phyloP scores from a whole-genome alignment of 192 early-diverging fungal species.

The Coemansia sp. region DNA sequence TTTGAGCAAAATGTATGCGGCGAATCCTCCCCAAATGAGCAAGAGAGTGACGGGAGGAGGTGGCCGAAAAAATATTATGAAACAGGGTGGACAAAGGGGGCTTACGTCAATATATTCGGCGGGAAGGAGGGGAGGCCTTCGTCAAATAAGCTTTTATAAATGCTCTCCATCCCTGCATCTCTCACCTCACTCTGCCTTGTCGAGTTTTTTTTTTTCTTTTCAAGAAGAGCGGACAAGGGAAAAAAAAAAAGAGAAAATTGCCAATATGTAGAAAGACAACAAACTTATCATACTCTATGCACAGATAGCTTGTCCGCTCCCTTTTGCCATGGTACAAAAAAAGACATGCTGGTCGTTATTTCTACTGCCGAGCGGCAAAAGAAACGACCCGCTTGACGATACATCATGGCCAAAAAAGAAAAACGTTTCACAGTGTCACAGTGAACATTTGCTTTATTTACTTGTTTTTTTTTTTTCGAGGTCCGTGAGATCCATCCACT shows the following conservation, averaged over 20 bases:
- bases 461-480: not conserved
- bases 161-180: not conserved
- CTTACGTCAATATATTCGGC: not conserved
- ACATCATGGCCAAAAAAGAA: not conserved
- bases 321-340: not conserved
- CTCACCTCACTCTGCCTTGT: not conserved
- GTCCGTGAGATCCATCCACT: not conserved
- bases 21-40: not conserved
- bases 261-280: not conserved
- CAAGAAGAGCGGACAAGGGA: not conserved
- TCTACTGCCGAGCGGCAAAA: not conserved
- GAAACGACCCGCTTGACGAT: not conserved
- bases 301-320: not conserved
- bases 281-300: conserved; percentile 10
- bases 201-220: too few species aligned
- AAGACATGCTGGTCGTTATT: not conserved
- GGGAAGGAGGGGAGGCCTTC: not conserved
- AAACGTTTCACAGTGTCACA: not conserved
- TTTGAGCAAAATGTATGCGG: conserved; percentile 20
- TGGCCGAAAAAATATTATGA: not conserved
- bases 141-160: conserved; percentile 14
- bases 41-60: not conserved
- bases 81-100: not conserved
- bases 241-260: not conserved
- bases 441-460: not conserved